These are phyloP conservation scores for Xenoacremonium recifei DNA, from an alignment of 2,329 filamentous ascomycete genomes.

Conservation along the genomic window DNA sequence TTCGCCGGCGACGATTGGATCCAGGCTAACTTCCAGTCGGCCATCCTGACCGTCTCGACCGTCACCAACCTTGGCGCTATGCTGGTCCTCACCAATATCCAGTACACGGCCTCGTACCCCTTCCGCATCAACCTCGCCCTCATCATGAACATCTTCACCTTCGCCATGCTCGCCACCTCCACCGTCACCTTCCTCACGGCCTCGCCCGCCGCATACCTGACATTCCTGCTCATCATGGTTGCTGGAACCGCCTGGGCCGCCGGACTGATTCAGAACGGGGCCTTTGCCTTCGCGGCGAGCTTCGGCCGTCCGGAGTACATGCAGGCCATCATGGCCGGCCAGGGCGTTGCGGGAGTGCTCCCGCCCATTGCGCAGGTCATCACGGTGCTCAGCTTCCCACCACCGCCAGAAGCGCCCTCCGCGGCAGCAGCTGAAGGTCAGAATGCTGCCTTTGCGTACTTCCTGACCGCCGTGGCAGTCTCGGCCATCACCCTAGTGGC, in stretches of 20 bases:
- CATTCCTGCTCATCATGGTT: constrained; percentile 80
- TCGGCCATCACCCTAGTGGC: constrained; percentile 68
- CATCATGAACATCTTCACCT: constrained; percentile 72
- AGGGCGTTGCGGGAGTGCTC: constrained; percentile 87
- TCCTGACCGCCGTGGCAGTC: constrained; percentile 79
- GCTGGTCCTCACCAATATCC: constrained; percentile 74
- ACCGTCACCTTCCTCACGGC: constrained; percentile 66
- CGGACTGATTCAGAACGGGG: constrained; percentile 87
- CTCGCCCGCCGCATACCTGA: constrained; percentile 68
- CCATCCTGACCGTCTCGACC: constrained; percentile 84
- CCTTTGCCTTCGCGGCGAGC: constrained; percentile 85
- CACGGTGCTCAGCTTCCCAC: constrained; percentile 65
- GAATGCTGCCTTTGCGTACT: constrained; percentile 81
- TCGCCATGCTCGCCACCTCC: constrained; percentile 75
- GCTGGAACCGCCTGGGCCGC: constrained; percentile 76
- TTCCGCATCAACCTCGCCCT: constrained; percentile 79
- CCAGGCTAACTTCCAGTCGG: constrained; percentile 80
- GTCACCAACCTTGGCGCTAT: constrained; percentile 77
- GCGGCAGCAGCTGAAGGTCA: constrained; percentile 25
- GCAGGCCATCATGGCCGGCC: constrained; percentile 93
- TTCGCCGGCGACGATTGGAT: constrained; percentile 72
- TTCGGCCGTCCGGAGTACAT: constrained; percentile 88
- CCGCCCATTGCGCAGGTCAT: constrained; percentile 85
- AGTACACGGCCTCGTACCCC: constrained; percentile 82
- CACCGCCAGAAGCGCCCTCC: constrained; percentile 23